Percentiles rank a stretch among this genome's conserved stretches.
Conservation (phyloP, 371 early-diverging fungal genomes). For the Mucor lusitanicus region DNA sequence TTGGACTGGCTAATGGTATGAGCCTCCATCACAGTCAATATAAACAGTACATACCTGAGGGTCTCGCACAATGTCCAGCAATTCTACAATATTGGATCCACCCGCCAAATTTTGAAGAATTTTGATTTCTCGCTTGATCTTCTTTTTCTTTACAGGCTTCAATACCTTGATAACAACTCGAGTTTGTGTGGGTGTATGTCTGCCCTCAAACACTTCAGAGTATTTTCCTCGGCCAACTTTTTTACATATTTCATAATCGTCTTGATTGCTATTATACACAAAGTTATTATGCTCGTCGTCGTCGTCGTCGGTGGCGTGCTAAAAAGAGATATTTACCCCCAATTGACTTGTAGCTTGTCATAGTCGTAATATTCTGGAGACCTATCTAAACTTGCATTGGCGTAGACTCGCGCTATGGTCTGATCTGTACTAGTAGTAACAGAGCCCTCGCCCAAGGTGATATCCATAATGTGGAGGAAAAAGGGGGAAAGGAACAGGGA, state of each 20-base stretch:
- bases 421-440: background rate
- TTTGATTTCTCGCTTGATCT: slow-evolving; percentile 99
- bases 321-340: slow-evolving; percentile 18
- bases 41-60: slow-evolving; percentile 62
- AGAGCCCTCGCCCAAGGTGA: background rate
- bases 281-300: too few relatives aligned
- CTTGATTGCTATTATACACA: slow-evolving; percentile 62
- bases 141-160: slow-evolving; percentile 99
- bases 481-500: background rate
- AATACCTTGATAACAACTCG: slow-evolving; percentile 98
- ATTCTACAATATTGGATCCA: slow-evolving; percentile 92
- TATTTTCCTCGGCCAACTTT: slow-evolving; percentile 99
- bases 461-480: background rate
- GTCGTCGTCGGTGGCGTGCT: too few relatives aligned
- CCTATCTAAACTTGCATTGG: slow-evolving; percentile 16
- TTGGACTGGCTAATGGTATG: slow-evolving; percentile 57
- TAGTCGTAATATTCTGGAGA: slow-evolving; percentile 25
- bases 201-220: slow-evolving; percentile 99
- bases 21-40: too few relatives aligned
- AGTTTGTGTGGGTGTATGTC: slow-evolving; percentile 72
- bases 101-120: slow-evolving; percentile 97
- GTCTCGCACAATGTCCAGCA: slow-evolving; percentile 97
- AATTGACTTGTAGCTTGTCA: slow-evolving; percentile 18
- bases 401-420: slow-evolving; percentile 17
- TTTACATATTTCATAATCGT: slow-evolving; percentile 95